Base-by-base conservation (phyloP, 352 stramenopile species). In the Pythium phragmiticola region DNA sequence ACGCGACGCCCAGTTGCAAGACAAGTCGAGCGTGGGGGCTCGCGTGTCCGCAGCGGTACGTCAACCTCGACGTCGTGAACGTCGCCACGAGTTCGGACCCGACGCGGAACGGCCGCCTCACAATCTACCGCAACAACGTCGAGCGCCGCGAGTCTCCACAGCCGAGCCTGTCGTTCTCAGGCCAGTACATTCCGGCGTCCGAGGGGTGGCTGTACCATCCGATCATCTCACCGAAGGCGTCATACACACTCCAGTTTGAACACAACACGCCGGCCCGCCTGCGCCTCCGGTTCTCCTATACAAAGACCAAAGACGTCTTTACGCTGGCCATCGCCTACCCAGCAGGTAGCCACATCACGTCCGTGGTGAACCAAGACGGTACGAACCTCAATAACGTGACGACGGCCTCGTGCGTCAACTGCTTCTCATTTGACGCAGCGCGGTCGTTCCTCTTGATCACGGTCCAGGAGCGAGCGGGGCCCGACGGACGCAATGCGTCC, bases 141-240 rank as follows among this genome's bases (percentile, higher is more conserved):
- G 54, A 34, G 14, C 46, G 19, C 13, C 30, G 4, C 17, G 48
- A 13, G 0, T 30, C 52, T 3, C 16, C 37, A 0, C 43, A 56
- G 23, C 60, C 69, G 16, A 60, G 45, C 2, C 43, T 79, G 9
- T 34, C 52, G 6, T 73, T 81, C 36, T 28, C 52, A 19, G 73
- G 73, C 1, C 67, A 75, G 54, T 81, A 73, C 49, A 78, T 76
- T 41, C 70, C 73, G n/a, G 59, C 60, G 2, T 64, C 68, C 3
- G 60, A 54, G 11, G 73, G 73, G 5, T 81, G 70, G 65, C 65
- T 78, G 17, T 81, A 81, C 55, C 73, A 81, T 47, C 73, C 73
- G 34, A 75, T 75, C 42, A 30, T 81, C 3, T 76, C 73, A 2
- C 50, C 72, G 0, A 61, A 60, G 8, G 73, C 70, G 6, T 66